Base-by-base conservation (phyloP, 2,329 filamentous ascomycete genomes). In the Exophiala sideris region DNA sequence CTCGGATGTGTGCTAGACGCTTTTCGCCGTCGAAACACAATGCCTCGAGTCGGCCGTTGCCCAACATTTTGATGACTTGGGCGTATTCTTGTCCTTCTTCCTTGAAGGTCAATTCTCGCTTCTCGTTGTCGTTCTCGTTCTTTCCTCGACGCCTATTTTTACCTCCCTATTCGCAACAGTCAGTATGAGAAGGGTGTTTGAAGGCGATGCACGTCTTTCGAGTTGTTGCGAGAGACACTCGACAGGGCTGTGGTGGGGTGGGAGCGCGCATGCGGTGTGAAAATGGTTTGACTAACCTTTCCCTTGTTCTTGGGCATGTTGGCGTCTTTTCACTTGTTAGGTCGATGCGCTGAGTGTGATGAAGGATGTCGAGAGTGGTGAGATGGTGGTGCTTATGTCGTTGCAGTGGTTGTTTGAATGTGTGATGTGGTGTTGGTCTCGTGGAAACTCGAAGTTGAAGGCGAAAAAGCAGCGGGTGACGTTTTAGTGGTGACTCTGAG, bases 281-380 rank as follows among this genome's bases (percentile, higher is more conserved):
- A 63, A 65, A 63, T 61, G 56, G 55, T 58, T 21, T 12, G 56
- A 69, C 82, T 71, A 80, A 95, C 91, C 80, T 96, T 96, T 91
- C 91, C 91, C 86, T 96, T 96, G 76, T 96, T 96, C 89, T 96
- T 96, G 70, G 91, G 91, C 91, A 96, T 96, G 60, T 76, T 85
- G 75, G 66, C 62, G 10, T 48, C 33, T 34, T 47, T 16, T 50
- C 46, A 50, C 5, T 39, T n/a, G 14, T 24, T 10, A 24, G 1
- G 29, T 24, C 33, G 36, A 33, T 45, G 20, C 35, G 10, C 7
- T 44, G 39, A 7, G 14, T 36, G 2, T 51, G 18, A 5, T 51
- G 40, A 4, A 32, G 14, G 5, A 21, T 38, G 5, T 29, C 20
- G 34, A 40, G 16, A 8, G 12, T n/a, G 33, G n/a, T 48, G 18